Evolutionary conservation across 2,329 filamentous ascomycete genomes (phyloP).

Genomic region (Fusarium coffeatum): DNA sequence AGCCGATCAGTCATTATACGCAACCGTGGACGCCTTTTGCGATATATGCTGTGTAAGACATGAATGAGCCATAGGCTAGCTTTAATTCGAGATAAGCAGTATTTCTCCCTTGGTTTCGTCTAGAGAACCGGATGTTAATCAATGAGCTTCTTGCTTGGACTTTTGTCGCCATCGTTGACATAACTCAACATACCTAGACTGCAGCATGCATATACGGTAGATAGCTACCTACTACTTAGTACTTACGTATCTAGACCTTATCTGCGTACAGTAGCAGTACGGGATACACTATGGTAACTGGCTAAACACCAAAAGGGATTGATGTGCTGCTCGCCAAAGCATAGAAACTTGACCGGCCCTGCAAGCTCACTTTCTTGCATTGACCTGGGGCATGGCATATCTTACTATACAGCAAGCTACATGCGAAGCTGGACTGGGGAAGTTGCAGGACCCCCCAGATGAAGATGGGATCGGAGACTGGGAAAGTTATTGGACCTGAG

Average conservation of each 20-base stretch:
- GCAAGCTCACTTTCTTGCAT: conserved; percentile 13
- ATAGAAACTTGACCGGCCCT: conserved; percentile 23
- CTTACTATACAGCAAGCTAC: conserved; percentile 9
- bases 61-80: conserved; percentile 8
- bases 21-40: conserved; percentile 13
- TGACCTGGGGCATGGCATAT: conserved; percentile 18
- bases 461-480: conserved; percentile 24
- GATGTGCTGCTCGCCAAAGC: conserved; percentile 17
- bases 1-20: conserved; percentile 19
- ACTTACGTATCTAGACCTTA: conserved; percentile 23
- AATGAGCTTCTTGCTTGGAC: conserved; percentile 11
- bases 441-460: conserved; percentile 9
- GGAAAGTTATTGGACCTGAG: conserved; percentile 17
- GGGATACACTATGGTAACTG: background rate
- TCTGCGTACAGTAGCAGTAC: background rate
- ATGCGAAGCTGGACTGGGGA: conserved; percentile 13
- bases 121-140: conserved; percentile 1
- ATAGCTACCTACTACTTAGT: conserved; percentile 7
- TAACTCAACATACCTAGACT: conserved; percentile 1
- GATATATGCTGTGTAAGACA: conserved; percentile 28
- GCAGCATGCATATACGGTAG: conserved; percentile 27
- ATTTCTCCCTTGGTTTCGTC: conserved; percentile 24
- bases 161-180: conserved; percentile 13
- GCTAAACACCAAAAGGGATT: conserved; percentile 20
- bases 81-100: conserved; percentile 4